Evolutionary conservation across 176 grass and related monocot genomes (phyloP).

Genomic region (Miscanthus lutarioriparius): DNA sequence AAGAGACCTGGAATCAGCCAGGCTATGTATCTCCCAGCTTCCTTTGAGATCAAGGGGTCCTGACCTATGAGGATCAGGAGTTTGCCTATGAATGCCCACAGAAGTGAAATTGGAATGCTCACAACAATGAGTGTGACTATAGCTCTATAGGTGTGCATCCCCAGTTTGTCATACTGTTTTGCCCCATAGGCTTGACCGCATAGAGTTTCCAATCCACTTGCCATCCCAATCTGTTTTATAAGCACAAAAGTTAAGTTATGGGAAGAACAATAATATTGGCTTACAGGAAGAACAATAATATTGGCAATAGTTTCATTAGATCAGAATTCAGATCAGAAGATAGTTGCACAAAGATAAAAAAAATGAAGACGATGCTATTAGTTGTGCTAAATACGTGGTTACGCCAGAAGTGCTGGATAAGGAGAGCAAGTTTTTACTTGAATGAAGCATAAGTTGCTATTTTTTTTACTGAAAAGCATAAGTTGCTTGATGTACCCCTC

Average conservation of each 20-base stretch:
- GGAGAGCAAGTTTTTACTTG: not conserved
- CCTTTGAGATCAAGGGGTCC: conserved; percentile 63
- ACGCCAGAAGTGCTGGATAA: not conserved
- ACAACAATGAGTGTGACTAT: conserved; percentile 65
- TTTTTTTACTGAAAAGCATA: too few species aligned
- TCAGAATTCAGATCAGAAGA: not conserved
- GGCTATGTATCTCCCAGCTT: conserved; percentile 67
- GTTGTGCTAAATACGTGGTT: not conserved
- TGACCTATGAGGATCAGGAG: conserved; percentile 69
- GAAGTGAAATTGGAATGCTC: conserved; percentile 66
- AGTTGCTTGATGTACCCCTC: not conserved
- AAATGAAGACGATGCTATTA: too few species aligned
- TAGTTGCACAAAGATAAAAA: not conserved
- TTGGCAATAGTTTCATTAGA: not conserved
- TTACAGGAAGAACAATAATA: not conserved
- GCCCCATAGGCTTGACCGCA: conserved; percentile 91
- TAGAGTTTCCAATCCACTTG: conserved; percentile 81
- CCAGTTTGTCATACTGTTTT: conserved; percentile 63
- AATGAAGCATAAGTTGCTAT: not conserved
- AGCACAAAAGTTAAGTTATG: not conserved
- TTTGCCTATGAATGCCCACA: conserved; percentile 73
- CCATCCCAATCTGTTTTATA: conserved; percentile 80
- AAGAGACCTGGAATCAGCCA: conserved; percentile 82
- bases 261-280: not conserved
- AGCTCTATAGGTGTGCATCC: conserved; percentile 74